Evolutionary conservation across 345 rosid species (phyloP), one percentile per base, ranked within the genome.

Genomic region (Moricandia arvensis): DNA sequence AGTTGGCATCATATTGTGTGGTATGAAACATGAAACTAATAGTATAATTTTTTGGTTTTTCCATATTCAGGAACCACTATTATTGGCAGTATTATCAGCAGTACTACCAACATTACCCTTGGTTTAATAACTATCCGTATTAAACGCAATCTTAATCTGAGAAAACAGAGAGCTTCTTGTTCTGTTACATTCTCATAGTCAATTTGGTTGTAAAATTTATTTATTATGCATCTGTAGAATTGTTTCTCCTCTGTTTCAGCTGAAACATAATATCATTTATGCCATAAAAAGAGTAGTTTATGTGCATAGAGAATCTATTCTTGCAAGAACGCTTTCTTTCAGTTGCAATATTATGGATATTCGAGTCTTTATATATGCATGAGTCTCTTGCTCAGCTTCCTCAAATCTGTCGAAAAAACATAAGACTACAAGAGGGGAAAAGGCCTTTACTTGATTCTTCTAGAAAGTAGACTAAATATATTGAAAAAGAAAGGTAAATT

Each of bases 351-450:
- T 77, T 57, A 31, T 63, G 53, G 38, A 60, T 70, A 68, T 68
- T 61, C 71, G 24, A 21, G 2, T 63, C 59, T 6, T 37, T 0
- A 24, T 29, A 61, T 35, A 60, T 60, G 69, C 24, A 61, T 62
- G 66, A 70, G 63, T 57, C 49, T 63, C 27, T 71, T 57, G 6
- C 17, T 15, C 17, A 2, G 57, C 24, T n/a, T 47, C 54, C 54
- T 62, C 70, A 67, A 71, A 71, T 77, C 16, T 63, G 30, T 57
- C 63, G 54, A 12, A 63, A 43, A 66, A 62, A 55, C 51, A 57
- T 37, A 43, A 12, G 70, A 38, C 16, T 61, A 8, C 12, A 31
- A 0, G 18, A 49, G 49, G 29, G 30, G n/a, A 68, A 12, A 47
- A 13, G 7, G 6, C 7, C 38, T 63, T 62, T 69, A 63, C 30